A percentile compares a stretch with the other conserved stretches of the same genome.
These are phyloP conservation scores for Trametes villosa DNA, from an alignment of 768 basidiomycete species.

Conservation along the genomic window DNA sequence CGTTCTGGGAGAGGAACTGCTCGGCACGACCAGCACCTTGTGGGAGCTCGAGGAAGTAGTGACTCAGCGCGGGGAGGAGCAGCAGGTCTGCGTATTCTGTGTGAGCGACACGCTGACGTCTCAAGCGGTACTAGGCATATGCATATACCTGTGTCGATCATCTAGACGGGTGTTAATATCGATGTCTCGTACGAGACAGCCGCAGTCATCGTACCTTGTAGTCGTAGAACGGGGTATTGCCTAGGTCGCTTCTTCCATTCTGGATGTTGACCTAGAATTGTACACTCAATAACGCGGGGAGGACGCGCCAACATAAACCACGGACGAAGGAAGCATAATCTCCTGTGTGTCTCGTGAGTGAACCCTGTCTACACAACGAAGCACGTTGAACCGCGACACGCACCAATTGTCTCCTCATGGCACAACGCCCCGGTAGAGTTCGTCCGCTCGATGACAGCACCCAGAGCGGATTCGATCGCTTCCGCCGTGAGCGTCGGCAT, in stretches of 20 bases:
- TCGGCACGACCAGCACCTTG: conserved; percentile 42
- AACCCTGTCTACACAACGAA: background rate
- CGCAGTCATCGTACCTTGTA: conserved; percentile 34
- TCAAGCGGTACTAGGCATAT: background rate
- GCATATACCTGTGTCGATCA: conserved; percentile 6
- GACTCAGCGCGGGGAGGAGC: conserved; percentile 45
- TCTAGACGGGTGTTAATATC: background rate
- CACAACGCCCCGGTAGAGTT: conserved; percentile 48
- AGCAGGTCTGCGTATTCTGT: conserved; percentile 36
- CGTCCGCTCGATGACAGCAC: conserved; percentile 42
- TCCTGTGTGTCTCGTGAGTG: background rate
- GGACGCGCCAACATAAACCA: background rate
- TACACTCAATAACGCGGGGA: conserved; percentile 36
- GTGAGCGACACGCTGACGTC: background rate
- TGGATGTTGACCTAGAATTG: conserved; percentile 41
- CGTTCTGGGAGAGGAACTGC: conserved; percentile 39
- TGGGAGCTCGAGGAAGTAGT: conserved; percentile 49
- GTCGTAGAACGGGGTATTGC: conserved; percentile 45
- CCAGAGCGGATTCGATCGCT: conserved; percentile 47
- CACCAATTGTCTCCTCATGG: conserved; percentile 36
- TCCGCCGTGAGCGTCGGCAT: conserved; percentile 45
- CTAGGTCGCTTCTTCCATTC: conserved; percentile 41
- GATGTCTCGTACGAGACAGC: conserved; percentile 20
- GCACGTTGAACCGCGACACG: background rate
- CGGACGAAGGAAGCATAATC: conserved; percentile 11